Evolutionary conservation across 345 rosid genomes (phyloP).

Genomic region (Boechera retrofracta): DNA sequence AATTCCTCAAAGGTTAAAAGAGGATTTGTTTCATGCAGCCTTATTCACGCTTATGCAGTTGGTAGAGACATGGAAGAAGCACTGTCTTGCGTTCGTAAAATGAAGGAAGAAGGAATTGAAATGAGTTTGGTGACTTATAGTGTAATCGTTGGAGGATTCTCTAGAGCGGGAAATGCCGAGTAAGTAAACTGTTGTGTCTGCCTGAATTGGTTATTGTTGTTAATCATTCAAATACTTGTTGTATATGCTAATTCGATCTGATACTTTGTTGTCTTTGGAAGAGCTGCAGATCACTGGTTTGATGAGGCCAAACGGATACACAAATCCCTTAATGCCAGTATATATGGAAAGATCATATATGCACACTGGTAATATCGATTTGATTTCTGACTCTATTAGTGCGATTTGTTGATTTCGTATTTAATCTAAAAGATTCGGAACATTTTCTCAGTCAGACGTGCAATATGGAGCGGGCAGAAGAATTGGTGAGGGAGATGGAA

Average conservation of each 20-base stretch:
- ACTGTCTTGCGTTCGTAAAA: slow-evolving; percentile 85
- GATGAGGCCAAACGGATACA: slow-evolving; percentile 74
- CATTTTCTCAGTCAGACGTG: slow-evolving; percentile 62
- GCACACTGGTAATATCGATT: slow-evolving; percentile 70
- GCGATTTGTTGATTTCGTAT: slow-evolving; percentile 10
- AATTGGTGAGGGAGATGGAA: slow-evolving; percentile 91
- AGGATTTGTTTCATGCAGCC: slow-evolving; percentile 82
- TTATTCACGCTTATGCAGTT: slow-evolving; percentile 96
- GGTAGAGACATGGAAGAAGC: slow-evolving; percentile 99
- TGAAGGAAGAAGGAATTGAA: slow-evolving; percentile 88
- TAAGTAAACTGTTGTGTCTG: slow-evolving; percentile 52
- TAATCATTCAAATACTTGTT: background rate
- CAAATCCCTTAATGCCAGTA: slow-evolving; percentile 70
- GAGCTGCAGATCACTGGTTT: slow-evolving; percentile 98
- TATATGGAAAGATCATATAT: slow-evolving; percentile 89
- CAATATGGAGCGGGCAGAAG: slow-evolving; percentile 86
- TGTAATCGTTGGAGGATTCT: slow-evolving; percentile 84
- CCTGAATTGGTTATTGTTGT: background rate
- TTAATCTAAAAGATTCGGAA: slow-evolving; percentile 24
- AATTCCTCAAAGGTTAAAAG: slow-evolving; percentile 44
- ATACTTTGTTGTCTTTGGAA: slow-evolving; percentile 60
- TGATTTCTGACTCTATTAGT: background rate
- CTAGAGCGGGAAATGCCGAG: slow-evolving; percentile 81
- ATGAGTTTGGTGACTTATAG: slow-evolving; percentile 92
- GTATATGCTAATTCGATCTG: slow-evolving; percentile 36